Evolutionary conservation across 306 rosid species (phyloP).

Genomic region (Dryas drummondii): DNA sequence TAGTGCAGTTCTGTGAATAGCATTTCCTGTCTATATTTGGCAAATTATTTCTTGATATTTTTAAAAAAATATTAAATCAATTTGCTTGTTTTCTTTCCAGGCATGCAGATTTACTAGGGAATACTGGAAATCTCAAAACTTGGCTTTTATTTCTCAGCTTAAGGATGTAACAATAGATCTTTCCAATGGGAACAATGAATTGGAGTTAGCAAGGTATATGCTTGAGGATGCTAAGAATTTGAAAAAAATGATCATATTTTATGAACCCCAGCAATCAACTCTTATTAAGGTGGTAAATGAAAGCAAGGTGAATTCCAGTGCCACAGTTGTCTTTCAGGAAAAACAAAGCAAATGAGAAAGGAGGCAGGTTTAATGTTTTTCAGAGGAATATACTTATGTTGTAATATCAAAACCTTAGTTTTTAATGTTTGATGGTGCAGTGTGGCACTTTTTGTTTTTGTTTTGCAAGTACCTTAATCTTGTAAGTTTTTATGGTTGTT

Average conservation of each 20-base stretch:
- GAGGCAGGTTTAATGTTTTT: not conserved
- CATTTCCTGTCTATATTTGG: not conserved
- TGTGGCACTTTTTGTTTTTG: not conserved
- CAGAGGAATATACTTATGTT: not conserved
- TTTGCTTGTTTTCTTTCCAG: not conserved
- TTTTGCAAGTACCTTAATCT: not conserved
- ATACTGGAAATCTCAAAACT: not conserved
- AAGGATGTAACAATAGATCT: conserved; percentile 4
- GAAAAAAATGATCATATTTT: not conserved
- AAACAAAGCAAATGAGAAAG: not conserved
- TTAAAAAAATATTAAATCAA: not conserved
- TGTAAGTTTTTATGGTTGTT: not conserved
- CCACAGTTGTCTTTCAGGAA: not conserved
- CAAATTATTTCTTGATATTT: not conserved
- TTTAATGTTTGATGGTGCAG: not conserved
- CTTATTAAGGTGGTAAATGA: not conserved
- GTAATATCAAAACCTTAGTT: not conserved
- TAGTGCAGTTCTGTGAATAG: not conserved
- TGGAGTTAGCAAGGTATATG: not conserved
- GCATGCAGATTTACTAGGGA: not conserved
- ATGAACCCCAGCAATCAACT: not conserved
- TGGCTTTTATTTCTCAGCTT: not conserved
- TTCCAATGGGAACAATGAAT: not conserved
- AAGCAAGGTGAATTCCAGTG: not conserved
- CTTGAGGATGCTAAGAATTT: not conserved